Base-by-base conservation (phyloP, 2,329 filamentous ascomycete species). In the Aspergillus sp. region DNA sequence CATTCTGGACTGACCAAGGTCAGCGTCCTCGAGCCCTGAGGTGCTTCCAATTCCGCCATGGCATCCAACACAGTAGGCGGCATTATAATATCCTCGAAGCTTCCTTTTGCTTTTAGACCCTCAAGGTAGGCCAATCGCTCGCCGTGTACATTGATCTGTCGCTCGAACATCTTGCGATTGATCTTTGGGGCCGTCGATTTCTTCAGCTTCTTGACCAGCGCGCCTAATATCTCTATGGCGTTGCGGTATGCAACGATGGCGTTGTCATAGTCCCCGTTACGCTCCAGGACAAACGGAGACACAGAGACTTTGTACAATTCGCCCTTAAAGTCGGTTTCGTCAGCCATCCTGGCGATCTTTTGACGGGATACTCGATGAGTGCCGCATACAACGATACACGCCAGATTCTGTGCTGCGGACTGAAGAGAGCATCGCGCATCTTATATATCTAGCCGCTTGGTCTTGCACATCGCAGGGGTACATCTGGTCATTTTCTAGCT, bases 81-180 rank as follows among this genome's bases (percentile, higher is more conserved):
- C 18, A 62, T 14, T 14, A 64, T 46, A 26, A 65, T 54, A n/a
- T 24, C 53, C 1, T 55, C 55, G n/a, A 62, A 65, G 12, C 45
- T 54, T 14, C 61, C 61, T 14, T 60, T 64, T 39, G 42, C 32
- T 26, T 59, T 51, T 10, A 65, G 32, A 6, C 22, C 26, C 42
- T 64, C 61, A 1, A 65, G 49, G 36, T 65, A 63, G 4, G 50
- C 57, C 2, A 65, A 54, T 7, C 63, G 55, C 39, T 65, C 63
- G 5, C 57, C 57, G 31, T 64, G 63, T 46, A 65, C 47, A 31
- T 60, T 26, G 7, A 60, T 59, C 36, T 65, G 63, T 22, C 63
- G 54, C 54, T 65, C 61, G n/a, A 63, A 65, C 63, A 65, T 60
- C 26, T 65, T 65, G 20, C 63, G 57, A 49, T 60, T 51, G 24